Conservation (phyloP, 345 rosid genomes). For the Pugionium dolabratum region DNA sequence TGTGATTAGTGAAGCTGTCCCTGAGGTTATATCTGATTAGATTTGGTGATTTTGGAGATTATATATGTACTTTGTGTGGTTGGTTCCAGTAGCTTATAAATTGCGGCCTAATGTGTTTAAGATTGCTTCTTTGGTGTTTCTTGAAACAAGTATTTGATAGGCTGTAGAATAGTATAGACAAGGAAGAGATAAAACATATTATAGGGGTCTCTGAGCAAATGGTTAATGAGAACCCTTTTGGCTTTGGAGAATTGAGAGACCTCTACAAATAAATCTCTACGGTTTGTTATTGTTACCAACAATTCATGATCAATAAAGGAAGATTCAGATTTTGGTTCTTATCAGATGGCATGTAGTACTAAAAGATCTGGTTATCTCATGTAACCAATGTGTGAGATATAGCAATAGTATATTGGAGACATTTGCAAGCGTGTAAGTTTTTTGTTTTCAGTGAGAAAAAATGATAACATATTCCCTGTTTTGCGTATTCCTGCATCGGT, state of each 20-base stretch:
- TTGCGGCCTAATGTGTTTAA: constrained; percentile 7
- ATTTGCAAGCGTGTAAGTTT: neutral
- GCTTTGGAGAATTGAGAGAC: neutral
- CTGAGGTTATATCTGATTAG: neutral
- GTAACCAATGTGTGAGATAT: neutral
- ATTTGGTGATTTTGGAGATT: neutral
- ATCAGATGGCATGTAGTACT: neutral
- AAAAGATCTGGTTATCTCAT: neutral
- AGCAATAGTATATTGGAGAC: neutral
- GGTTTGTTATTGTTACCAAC: neutral
- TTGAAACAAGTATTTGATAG: neutral
- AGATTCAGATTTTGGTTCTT: neutral
- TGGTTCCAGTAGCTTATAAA: neutral
- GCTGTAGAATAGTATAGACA: neutral
- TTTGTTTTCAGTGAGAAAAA: neutral
- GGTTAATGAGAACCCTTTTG: neutral
- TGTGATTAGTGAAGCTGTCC: too few species aligned
- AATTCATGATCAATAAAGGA: neutral
- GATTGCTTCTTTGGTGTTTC: constrained; percentile 10
- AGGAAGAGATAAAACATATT: neutral
- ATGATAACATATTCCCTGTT: neutral
- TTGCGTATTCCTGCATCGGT: neutral
- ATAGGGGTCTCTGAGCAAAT: neutral
- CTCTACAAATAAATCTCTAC: neutral
- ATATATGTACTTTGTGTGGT: neutral